Percentiles rank a stretch among this genome's conserved stretches.
These are phyloP conservation scores for Ustilago sp. DNA, from an alignment of 1,284 basidiomycete genomes.

Conservation along the genomic window DNA sequence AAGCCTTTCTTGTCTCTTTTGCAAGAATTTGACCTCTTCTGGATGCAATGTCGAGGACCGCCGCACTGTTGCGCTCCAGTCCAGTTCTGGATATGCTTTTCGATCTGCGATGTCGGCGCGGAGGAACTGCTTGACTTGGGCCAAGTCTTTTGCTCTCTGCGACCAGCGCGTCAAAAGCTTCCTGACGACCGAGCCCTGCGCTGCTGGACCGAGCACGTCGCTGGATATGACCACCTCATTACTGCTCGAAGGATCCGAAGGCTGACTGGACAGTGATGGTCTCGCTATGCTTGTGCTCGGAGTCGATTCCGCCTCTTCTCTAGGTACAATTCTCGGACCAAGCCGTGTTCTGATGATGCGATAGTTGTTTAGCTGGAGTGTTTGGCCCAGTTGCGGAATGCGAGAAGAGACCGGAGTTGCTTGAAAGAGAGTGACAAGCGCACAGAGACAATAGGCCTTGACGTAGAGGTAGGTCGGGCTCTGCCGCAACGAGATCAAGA, in stretches of 20 bases:
- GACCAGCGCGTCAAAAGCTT: constrained; percentile 52
- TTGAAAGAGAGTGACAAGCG: constrained; percentile 63
- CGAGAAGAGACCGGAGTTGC: constrained; percentile 61
- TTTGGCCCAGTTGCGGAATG: constrained; percentile 43
- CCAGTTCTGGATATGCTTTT: constrained; percentile 60
- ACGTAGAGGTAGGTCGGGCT: constrained; percentile 64
- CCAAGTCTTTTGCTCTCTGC: constrained; percentile 50
- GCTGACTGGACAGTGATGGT: neutral
- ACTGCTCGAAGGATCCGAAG: neutral
- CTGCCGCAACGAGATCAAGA: constrained; percentile 53
- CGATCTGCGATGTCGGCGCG: constrained; percentile 35
- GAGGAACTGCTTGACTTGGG: constrained; percentile 50
- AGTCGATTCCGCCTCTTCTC: constrained; percentile 19
- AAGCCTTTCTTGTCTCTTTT: constrained; percentile 29
- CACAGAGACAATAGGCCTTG: constrained; percentile 63
- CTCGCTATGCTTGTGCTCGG: neutral
- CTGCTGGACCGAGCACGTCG: constrained; percentile 36
- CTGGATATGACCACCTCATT: constrained; percentile 43
- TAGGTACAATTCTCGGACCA: constrained; percentile 35
- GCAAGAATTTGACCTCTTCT: constrained; percentile 49
- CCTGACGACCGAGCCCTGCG: constrained; percentile 22
- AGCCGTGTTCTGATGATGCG: constrained; percentile 33
- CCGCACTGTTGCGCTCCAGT: constrained; percentile 60
- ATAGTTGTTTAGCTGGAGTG: constrained; percentile 37
- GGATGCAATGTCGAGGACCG: constrained; percentile 51